Base-by-base conservation (phyloP, 139 green algal species). In the Desmodesmus armatus region DNA sequence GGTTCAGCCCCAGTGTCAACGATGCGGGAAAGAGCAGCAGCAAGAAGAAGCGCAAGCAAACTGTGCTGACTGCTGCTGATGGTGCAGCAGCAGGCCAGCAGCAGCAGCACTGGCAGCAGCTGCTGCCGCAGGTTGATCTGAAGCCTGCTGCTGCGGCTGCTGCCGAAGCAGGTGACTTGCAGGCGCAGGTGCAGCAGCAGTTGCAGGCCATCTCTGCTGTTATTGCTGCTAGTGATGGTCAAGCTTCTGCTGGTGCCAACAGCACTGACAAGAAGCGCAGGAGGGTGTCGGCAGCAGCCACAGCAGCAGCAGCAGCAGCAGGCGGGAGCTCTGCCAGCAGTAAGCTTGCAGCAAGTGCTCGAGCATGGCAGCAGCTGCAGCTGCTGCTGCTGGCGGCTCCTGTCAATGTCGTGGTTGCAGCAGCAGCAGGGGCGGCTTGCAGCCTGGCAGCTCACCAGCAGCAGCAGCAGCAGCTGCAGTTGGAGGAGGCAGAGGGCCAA, bases 391-490 rank as follows among this genome's bases (percentile, higher is more conserved):
- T 85, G 37, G 71, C 29, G 27, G 17, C 21, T 41, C n/a, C 41
- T n/a, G 27, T 41, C n/a, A n/a, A n/a, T n/a, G n/a, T n/a, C n/a
- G n/a, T n/a, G n/a, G n/a, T n/a, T n/a, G n/a, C n/a, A n/a, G n/a
- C n/a, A n/a, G n/a, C n/a, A n/a, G n/a, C n/a, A n/a, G n/a, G n/a
- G 27, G 35, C 2, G 37, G n/a, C 21, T 6, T 39, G 27, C 60
- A 69, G n/a, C 25, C 58, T 15, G 31, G 27, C 3, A n/a, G n/a
- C n/a, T n/a, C n/a, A n/a, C n/a, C 73, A 35, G 35, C 55, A 53
- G 76, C 76, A 71, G 76, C 76, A 82, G 76, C 76, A 58, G 55
- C 55, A 58, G 76, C 76, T 53, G 67, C 37, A 77, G 69, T 3
- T n/a, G 63, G 23, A 72, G 27, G 9, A 29, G 58, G 19, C 7